Evolutionary conservation across 108 stramenopile species (phyloP).

Genomic region (Skeletonema marinoi): DNA sequence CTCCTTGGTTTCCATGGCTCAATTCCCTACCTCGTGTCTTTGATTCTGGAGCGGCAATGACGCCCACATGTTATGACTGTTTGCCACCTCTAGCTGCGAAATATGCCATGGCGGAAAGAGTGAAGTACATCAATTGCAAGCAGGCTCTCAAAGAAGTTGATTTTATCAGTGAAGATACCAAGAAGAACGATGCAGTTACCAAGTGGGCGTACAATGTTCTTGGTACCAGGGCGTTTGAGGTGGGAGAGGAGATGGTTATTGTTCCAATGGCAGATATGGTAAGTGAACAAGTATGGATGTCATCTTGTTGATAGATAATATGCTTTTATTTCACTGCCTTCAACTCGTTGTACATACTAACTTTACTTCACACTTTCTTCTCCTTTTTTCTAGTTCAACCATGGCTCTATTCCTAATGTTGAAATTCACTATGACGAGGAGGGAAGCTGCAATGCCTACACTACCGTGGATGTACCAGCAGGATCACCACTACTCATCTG

Average conservation of each 20-base stretch:
- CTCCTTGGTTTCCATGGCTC: constrained; percentile 39
- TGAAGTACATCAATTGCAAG: constrained; percentile 42
- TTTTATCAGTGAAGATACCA: constrained; percentile 32
- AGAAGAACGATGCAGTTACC: constrained; percentile 33
- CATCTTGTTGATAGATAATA: neutral
- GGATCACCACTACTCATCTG: constrained; percentile 61
- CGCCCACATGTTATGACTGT: constrained; percentile 40
- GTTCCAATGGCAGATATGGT: constrained; percentile 65
- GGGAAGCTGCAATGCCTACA: constrained; percentile 58
- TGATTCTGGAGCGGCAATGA: constrained; percentile 58
- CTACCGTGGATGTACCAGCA: constrained; percentile 53
- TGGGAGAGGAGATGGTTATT: constrained; percentile 37
- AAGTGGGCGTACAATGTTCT: constrained; percentile 43
- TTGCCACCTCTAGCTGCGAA: constrained; percentile 43
- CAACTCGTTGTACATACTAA: neutral
- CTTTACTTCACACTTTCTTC: constrained; percentile 18
- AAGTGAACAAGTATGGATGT: neutral
- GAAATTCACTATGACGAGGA: constrained; percentile 54
- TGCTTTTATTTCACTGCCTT: neutral
- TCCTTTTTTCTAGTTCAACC: constrained; percentile 52
- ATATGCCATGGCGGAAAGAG: constrained; percentile 37
- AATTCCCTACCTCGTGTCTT: constrained; percentile 53
- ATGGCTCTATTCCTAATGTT: constrained; percentile 49
- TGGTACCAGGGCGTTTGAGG: constrained; percentile 20
- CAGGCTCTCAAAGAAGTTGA: constrained; percentile 36